These are phyloP conservation scores for Paragyromitra xinjiangensis DNA, from an alignment of 495 filamentous ascomycete genomes.

Conservation along the genomic window DNA sequence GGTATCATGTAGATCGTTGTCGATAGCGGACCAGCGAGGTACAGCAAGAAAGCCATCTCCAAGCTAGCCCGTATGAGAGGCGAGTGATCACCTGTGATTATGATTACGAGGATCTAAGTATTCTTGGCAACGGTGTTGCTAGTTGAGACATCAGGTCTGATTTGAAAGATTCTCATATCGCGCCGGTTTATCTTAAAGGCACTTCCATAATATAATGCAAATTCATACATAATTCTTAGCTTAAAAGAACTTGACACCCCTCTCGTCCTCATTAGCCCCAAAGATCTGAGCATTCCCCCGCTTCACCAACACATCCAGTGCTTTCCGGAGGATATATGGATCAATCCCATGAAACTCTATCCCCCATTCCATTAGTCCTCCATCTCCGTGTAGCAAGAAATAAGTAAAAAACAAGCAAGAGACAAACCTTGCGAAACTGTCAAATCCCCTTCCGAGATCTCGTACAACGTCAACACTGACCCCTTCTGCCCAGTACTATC, in stretches of 20 bases:
- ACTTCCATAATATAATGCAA: not conserved
- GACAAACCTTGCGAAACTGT: slow-evolving; percentile 67
- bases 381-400: not conserved
- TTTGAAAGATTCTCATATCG: not conserved
- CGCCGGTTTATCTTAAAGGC: not conserved
- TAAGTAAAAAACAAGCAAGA: not conserved
- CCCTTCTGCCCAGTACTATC: slow-evolving; percentile 78
- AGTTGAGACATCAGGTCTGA: not conserved
- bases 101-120: not conserved
- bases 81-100: not conserved
- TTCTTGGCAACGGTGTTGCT: not conserved
- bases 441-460: slow-evolving; percentile 73
- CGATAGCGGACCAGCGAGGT: too few species aligned
- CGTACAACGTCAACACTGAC: slow-evolving; percentile 78
- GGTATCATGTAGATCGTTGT: not conserved
- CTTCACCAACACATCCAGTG: slow-evolving; percentile 82
- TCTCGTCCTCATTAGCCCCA: slow-evolving; percentile 78
- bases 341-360: slow-evolving; percentile 91
- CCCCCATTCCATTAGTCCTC: slow-evolving; percentile 15
- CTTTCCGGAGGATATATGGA: slow-evolving; percentile 75
- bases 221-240: not conserved
- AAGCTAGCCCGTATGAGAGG: not conserved
- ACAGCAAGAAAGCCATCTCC: not conserved
- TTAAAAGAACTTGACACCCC: slow-evolving; percentile 96
- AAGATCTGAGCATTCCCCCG: slow-evolving; percentile 92